These are phyloP conservation scores for Rhizoclosmatium globosum DNA, from an alignment of 192 early-diverging fungal genomes.

Conservation along the genomic window DNA sequence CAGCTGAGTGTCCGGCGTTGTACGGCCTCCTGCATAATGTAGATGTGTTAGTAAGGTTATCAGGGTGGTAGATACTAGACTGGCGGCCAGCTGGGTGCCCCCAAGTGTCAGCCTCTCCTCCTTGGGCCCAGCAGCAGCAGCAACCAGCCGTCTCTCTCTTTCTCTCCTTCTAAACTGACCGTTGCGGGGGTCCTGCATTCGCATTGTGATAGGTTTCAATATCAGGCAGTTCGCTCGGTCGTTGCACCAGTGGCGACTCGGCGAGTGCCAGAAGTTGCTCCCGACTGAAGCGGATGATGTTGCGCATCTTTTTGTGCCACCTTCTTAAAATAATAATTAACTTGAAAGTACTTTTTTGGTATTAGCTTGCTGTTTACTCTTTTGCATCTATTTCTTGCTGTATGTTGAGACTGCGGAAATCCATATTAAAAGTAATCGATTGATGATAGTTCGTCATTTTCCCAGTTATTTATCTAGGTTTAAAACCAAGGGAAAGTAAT, in stretches of 20 bases:
- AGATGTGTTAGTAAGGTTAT: background rate
- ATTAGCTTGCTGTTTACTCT: too few species aligned
- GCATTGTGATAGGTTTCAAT: slow-evolving; percentile 27
- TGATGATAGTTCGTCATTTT: too few species aligned
- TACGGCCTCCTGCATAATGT: slow-evolving; percentile 3
- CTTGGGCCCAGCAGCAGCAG: background rate
- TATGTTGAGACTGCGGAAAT: too few species aligned
- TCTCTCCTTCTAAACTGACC: background rate
- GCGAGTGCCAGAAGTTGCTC: slow-evolving; percentile 16
- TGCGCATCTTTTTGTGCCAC: background rate
- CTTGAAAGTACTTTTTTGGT: too few species aligned
- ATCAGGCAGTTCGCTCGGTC: slow-evolving; percentile 13
- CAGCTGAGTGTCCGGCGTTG: background rate
- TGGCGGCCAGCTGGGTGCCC: background rate
- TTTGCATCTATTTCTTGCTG: too few species aligned
- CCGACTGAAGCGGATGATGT: slow-evolving; percentile 11
- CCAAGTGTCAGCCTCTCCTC: background rate
- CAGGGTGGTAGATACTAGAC: background rate
- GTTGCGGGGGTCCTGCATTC: background rate
- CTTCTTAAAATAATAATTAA: too few species aligned
- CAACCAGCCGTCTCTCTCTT: background rate
- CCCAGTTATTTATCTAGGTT: too few species aligned
- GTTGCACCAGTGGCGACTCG: background rate
- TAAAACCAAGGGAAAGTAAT: too few species aligned
- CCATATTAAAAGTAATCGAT: too few species aligned